These are phyloP conservation scores for Geum urbanum DNA, from an alignment of 306 rosid genomes.

Conservation along the genomic window DNA sequence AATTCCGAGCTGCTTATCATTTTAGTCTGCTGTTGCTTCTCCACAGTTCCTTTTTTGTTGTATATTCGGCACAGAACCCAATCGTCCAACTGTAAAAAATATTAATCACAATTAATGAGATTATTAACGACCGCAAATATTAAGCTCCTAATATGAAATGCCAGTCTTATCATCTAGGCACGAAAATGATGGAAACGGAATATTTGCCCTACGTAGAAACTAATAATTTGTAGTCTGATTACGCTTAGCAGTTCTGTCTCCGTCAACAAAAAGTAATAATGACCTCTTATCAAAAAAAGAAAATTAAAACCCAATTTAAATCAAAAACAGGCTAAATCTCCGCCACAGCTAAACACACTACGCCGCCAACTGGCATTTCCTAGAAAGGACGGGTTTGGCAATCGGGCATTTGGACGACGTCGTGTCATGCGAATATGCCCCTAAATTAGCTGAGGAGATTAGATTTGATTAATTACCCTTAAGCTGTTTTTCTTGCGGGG, in stretches of 20 bases:
- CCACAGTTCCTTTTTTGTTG: constrained; percentile 73
- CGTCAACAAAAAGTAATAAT: background rate
- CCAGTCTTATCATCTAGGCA: background rate
- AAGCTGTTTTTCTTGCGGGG: constrained; percentile 78
- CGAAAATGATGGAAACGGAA: constrained; percentile 19
- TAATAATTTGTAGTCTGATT: background rate
- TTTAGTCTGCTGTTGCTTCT: constrained; percentile 33
- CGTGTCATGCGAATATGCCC: constrained; percentile 7
- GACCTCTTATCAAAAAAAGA: background rate
- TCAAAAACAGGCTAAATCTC: background rate
- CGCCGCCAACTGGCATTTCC: constrained; percentile 15
- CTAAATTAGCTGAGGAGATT: background rate
- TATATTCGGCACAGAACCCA: constrained; percentile 96
- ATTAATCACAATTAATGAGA: constrained; percentile 6
- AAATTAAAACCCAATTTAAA: too few species aligned
- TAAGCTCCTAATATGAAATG: background rate
- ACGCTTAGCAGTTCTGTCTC: background rate
- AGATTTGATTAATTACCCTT: constrained; percentile 47
- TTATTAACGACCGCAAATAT: background rate
- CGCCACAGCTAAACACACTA: background rate
- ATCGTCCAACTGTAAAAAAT: constrained; percentile 74
- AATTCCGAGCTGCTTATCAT: constrained; percentile 29
- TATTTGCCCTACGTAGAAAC: constrained; percentile 26
- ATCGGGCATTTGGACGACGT: background rate
- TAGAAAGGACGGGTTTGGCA: background rate